These are phyloP conservation scores for Balakata baccata DNA, from an alignment of 345 rosid genomes.

Conservation along the genomic window DNA sequence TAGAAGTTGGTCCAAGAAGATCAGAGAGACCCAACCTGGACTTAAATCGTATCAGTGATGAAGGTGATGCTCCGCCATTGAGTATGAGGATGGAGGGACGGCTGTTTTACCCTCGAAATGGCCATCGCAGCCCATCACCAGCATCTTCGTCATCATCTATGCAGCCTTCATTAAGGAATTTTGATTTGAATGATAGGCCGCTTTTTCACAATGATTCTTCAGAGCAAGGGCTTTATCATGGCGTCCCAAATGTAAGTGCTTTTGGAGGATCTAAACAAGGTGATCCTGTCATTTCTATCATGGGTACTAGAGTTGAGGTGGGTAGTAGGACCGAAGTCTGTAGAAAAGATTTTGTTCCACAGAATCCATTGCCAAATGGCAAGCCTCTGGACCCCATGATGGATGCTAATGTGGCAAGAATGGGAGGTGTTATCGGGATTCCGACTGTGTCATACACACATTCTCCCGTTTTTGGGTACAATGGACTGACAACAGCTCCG, in stretches of 20 bases:
- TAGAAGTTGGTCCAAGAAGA: constrained; percentile 54
- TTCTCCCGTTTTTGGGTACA: constrained; percentile 58
- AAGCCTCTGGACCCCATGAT: constrained; percentile 46
- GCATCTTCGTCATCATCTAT: constrained; percentile 70
- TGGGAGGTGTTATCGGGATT: constrained; percentile 52
- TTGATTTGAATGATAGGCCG: constrained; percentile 91
- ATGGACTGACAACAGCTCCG: constrained; percentile 49
- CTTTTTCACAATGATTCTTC: constrained; percentile 41
- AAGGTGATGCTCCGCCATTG: constrained; percentile 49
- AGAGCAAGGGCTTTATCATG: constrained; percentile 43
- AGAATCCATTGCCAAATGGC: constrained; percentile 51
- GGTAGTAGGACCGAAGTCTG: constrained; percentile 33
- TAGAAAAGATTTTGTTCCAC: constrained; percentile 51
- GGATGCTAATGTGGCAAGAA: constrained; percentile 47
- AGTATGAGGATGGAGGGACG: constrained; percentile 51
- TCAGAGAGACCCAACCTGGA: constrained; percentile 66
- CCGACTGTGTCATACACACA: constrained; percentile 52
- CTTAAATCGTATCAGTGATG: constrained; percentile 69
- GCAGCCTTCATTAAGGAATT: constrained; percentile 62
- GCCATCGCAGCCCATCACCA: constrained; percentile 69
- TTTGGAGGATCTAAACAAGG: constrained; percentile 47
- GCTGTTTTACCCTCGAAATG: constrained; percentile 46
- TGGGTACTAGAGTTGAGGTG: constrained; percentile 63
- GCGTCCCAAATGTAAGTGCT: constrained; percentile 31
- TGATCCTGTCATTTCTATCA: constrained; percentile 62